Base-by-base conservation (phyloP, 768 basidiomycete genomes). In the Tricholoma bakamatsutake region DNA sequence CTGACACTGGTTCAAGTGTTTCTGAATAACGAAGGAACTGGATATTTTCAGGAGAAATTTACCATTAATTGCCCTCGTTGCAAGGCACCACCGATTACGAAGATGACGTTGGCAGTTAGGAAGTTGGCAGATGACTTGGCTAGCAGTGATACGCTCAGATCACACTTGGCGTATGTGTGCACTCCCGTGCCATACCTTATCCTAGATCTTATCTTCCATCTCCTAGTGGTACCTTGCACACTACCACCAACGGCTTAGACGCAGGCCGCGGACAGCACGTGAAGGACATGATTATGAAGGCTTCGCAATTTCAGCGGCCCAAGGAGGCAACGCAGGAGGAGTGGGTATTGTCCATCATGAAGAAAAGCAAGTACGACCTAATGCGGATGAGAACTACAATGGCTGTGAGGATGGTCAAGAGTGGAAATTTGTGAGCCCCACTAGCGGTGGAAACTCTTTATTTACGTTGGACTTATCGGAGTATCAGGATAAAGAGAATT, bases 401-500 rank as follows among this genome's bases (percentile, higher is more conserved):
- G 53, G 12, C 52, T 15, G 11, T 11, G 21, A 39, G 35, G n/a
- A 37, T 57, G 12, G 18, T 11, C 5, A 21, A 35, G 2, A 30
- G 5, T 39, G 57, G 42, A 11, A 50, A 64, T 53, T 59, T 76
- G 61, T 64, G 64, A 61, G 55, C 53, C 5, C 27, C 13, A 1
- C 33, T 49, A 11, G 13, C 28, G 24, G 10, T 52, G 28, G 4
- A 31, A 18, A 24, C 1, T 35, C 37, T 43, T 8, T 11, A 21
- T 54, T 8, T 17, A 48, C 34, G 35, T 11, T 21, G 34, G 34
- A 11, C 2, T 15, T 18, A n/a, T n/a, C 21, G 43, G 43, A 10
- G 9, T 24, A 24, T 21, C 37, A 79, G 78, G 46, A 60, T 67
- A 24, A 59, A 62, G 9, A 71, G 71, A 47, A 69, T 81, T 27